Evolutionary conservation across 2,329 filamentous ascomycete genomes (phyloP), one percentile per base, ranked within the genome.

Genomic region (Exophiala oligosperma): DNA sequence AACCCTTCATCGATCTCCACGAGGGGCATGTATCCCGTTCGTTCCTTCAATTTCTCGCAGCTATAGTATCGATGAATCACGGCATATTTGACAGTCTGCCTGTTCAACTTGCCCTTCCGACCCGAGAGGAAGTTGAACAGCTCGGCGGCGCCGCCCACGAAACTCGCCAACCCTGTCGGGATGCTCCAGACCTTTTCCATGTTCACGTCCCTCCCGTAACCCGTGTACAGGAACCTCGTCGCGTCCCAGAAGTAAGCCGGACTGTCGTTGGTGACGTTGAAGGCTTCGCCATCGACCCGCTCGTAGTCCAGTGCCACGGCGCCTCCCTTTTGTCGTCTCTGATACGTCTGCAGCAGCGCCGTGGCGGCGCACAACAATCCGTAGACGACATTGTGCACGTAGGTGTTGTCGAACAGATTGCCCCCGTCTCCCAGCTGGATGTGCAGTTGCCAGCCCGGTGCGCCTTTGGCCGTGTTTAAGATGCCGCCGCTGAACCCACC

Each of bases 221-320:
- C 65, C 7, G 78, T 80, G 91, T 91, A 97, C 48, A 96, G 81
- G 40, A 86, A 85, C 41, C 90, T 83, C 59, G 89, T 85, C 71
- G 95, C 89, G 74, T 96, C 91, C 86, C 94, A 95, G 74, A 96
- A 95, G 72, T 93, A 93, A 21, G 95, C 81, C 4, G 93, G 93
- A 66, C 85, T 80, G 74, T 92, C 90, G 73, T 97, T 97, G 57
- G 91, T 94, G 69, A 97, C 84, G 76, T 96, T 86, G 78, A 97
- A 93, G 51, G 87, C 87, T 73, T 97, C 87, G 59, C 93, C 94
- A 71, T 92, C 90, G 50, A 92, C 85, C 59, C 81, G 82, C 76
- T 91, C 88, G 74, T 85, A 77, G 74, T 89, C 85, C 38, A 90
- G 81, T n/a, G 86, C 86, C 0, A 81, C 79, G 21, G 83, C 86